Evolutionary conservation across 495 filamentous ascomycete genomes (phyloP), one percentile per base, ranked within the genome.

Genomic region (Lasiosphaeria miniovina): DNA sequence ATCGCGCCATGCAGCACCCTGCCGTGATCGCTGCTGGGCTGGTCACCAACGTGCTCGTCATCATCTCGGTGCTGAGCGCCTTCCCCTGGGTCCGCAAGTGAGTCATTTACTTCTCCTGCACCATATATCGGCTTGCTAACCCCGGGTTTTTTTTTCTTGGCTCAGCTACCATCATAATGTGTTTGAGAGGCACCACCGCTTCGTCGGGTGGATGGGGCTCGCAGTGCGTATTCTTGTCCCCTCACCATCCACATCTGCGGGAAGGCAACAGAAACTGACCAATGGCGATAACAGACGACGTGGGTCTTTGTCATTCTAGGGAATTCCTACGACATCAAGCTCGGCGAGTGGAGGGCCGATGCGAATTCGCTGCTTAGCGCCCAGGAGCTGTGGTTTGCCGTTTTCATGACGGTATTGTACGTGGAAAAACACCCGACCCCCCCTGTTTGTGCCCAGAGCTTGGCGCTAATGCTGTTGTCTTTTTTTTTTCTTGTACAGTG

Each of bases 61-160:
- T 78, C 38, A 71, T 76, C 57, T 76, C 74, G 14, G 70, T 75
- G 11, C 53, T 76, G 55, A 78, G 75, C 55, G 75, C 75, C 17
- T 75, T 73, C 58, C 75, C 75, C n/a, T 78, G 75, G 75, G 67
- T 76, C 45, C 67, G 75, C 46, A 78, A 78, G 74, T 77, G n/a
- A 65, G 72, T 72, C 1, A 6, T 43, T 34, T 34, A 40, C 45
- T 49, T 41, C 36, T 53, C 24, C 24, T 24, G 24, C 24, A 4
- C 38, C 32, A 10, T 8, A 36, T 36, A 6, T 24, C 12, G 32
- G n/a, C 32, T 11, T 43, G 32, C n/a, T 33, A 33, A n/a, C 10
- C 9, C 6, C 15, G 9, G 15, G 4, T 12, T 17, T 9, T 38
- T n/a, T 35, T 34, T n/a, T 17, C n/a, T 17, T 35, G 17, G 11